A percentile compares a stretch with the other conserved stretches of the same genome.
Evolutionary conservation across 2,329 filamentous ascomycete species (phyloP).

Genomic region (Colletotrichum sansevieriae): DNA sequence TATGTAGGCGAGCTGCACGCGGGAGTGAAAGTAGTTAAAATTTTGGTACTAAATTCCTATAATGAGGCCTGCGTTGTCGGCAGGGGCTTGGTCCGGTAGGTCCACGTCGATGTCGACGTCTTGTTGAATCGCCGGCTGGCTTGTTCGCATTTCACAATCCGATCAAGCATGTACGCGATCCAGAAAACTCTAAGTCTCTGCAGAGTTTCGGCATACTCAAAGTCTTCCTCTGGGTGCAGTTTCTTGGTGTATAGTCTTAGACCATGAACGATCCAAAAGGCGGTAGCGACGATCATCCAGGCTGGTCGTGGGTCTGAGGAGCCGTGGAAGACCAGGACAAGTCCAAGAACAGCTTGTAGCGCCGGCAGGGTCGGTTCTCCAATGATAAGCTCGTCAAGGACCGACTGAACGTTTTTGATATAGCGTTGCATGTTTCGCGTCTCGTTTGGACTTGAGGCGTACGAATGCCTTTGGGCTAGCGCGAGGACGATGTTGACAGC

Average conservation of each 20-base stretch:
- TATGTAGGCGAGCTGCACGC: too few relatives aligned
- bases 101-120: conserved; percentile 2
- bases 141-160: conserved; percentile 35
- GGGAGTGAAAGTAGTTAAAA: too few relatives aligned
- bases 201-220: conserved; percentile 43
- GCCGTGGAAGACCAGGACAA: conserved; percentile 37
- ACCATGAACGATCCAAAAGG: too few relatives aligned
- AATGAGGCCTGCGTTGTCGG: too few relatives aligned
- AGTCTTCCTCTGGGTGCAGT: neutral
- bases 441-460: too few relatives aligned
- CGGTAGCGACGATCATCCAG: too few relatives aligned
- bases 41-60: too few relatives aligned
- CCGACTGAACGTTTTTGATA: conserved; percentile 47
- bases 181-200: conserved; percentile 49
- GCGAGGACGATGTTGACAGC: conserved; percentile 46
- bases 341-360: conserved; percentile 47
- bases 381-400: conserved; percentile 47
- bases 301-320: too few relatives aligned
- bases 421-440: conserved; percentile 9
- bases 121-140: conserved; percentile 35
- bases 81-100: too few relatives aligned
- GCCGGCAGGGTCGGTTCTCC: conserved; percentile 47
- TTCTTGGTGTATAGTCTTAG: too few relatives aligned
- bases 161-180: conserved; percentile 50
- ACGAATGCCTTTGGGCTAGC: neutral